A percentile compares a stretch with the other conserved stretches of the same genome.
Conservation (phyloP, 1,139 yeast species). For the Pichia cactophila region DNA sequence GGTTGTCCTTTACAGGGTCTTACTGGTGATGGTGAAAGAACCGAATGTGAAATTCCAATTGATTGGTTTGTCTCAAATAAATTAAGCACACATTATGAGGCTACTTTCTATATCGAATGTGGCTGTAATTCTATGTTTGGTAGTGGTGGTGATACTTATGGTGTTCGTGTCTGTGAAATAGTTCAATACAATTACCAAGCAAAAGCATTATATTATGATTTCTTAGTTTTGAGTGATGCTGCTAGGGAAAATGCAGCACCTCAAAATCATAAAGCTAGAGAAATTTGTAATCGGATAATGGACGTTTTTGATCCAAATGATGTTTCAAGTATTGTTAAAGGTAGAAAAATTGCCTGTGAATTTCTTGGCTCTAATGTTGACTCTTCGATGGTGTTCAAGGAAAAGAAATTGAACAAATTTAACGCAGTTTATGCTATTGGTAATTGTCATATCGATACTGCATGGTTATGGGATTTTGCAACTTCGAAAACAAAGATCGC, state of each 20-base stretch:
- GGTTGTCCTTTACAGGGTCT: conserved; percentile 78
- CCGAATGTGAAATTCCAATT: conserved; percentile 61
- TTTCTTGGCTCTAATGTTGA: conserved; percentile 62
- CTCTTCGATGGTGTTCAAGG: conserved; percentile 50
- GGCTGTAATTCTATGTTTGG: conserved; percentile 97
- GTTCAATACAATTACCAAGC: conserved; percentile 80
- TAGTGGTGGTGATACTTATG: conserved; percentile 49
- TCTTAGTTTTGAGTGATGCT: conserved; percentile 84
- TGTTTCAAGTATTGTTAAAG: conserved; percentile 40
- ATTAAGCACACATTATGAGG: conserved; percentile 27
- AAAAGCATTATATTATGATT: conserved; percentile 68
- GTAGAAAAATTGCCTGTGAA: conserved; percentile 60
- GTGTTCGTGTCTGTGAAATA: conserved; percentile 62
- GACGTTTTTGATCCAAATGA: conserved; percentile 58
- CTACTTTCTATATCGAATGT: conserved; percentile 70
- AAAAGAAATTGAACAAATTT: conserved; percentile 28
- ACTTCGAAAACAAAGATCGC: conserved; percentile 89
- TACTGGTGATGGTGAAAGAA: conserved; percentile 79
- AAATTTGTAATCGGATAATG: conserved; percentile 72
- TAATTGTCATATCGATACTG: conserved; percentile 95
- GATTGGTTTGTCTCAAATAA: conserved; percentile 30
- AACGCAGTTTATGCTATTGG: conserved; percentile 75
- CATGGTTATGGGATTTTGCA: conserved; percentile 98
- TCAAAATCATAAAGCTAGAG: conserved; percentile 81
- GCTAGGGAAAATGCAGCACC: conserved; percentile 79